These are phyloP conservation scores for Syzygium syzygioides DNA, from an alignment of 441 rosid genomes.

Conservation along the genomic window DNA sequence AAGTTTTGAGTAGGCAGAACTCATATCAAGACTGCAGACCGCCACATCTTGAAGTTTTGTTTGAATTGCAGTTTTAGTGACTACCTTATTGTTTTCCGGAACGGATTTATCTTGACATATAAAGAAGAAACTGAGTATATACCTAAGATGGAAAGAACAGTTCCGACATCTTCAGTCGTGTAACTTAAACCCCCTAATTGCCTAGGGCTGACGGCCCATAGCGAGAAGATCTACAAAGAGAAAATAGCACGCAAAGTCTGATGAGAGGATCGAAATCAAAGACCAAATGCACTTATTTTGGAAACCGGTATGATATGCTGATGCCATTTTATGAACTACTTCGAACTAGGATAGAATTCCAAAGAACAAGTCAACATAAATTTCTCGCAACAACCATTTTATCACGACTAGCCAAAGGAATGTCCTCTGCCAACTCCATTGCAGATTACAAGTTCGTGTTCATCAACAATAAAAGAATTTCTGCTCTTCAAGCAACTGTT, in stretches of 20 bases:
- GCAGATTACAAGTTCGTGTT: background rate
- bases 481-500: background rate
- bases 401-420: background rate
- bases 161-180: conserved; percentile 62
- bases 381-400: background rate
- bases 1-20: background rate
- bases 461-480: background rate
- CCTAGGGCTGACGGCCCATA: conserved; percentile 87
- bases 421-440: background rate
- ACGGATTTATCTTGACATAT: background rate
- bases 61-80: background rate
- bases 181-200: conserved; percentile 69
- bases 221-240: conserved; percentile 56
- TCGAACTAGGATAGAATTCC: background rate
- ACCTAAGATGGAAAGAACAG: conserved; percentile 82
- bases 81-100: background rate
- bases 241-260: background rate
- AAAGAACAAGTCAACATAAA: background rate
- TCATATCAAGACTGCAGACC: background rate
- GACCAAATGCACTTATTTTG: background rate
- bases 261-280: background rate
- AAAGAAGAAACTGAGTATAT: background rate
- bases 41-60: background rate
- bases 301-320: background rate
- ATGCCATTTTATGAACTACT: background rate